Evolutionary conservation across 2,329 filamentous ascomycete species (phyloP).

Genomic region (Penicillium oxalicum): DNA sequence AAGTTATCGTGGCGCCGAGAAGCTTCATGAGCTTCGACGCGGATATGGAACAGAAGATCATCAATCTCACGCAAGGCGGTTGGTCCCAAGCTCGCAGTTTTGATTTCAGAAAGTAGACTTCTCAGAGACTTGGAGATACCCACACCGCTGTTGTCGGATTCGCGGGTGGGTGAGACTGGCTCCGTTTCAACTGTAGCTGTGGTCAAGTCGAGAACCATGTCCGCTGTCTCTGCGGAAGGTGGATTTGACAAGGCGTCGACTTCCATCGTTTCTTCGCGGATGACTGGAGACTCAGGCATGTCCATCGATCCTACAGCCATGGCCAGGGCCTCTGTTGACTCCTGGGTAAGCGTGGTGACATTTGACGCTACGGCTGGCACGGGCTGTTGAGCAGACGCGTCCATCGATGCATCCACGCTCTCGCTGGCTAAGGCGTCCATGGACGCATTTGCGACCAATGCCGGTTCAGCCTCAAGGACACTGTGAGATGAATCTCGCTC

Average conservation of each 20-base stretch:
- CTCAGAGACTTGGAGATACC: slow-evolving; percentile 51
- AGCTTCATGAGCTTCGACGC: slow-evolving; percentile 66
- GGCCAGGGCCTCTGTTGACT: slow-evolving; percentile 16
- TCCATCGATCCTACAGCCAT: slow-evolving; percentile 8
- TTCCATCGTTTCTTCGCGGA: slow-evolving; percentile 5
- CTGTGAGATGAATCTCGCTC: slow-evolving; percentile 4
- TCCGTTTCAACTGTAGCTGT: slow-evolving; percentile 16
- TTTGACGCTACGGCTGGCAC: background rate
- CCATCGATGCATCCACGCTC: slow-evolving; percentile 3
- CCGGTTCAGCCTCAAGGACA: background rate
- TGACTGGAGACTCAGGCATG: background rate
- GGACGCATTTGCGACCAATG: background rate
- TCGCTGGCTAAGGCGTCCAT: background rate
- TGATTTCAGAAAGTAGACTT: slow-evolving; percentile 55
- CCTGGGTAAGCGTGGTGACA: slow-evolving; percentile 10
- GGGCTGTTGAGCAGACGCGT: background rate
- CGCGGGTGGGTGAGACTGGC: background rate
- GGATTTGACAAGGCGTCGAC: slow-evolving; percentile 1
- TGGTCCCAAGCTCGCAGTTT: slow-evolving; percentile 54
- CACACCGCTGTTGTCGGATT: slow-evolving; percentile 17
- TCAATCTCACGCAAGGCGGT: slow-evolving; percentile 66
- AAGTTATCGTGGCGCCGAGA: slow-evolving; percentile 46
- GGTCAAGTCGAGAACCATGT: slow-evolving; percentile 4
- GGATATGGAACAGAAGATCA: slow-evolving; percentile 72
- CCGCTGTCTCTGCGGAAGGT: background rate